Evolutionary conservation across 2,329 filamentous ascomycete species (phyloP).

Genomic region (Ophiostoma perfectum): DNA sequence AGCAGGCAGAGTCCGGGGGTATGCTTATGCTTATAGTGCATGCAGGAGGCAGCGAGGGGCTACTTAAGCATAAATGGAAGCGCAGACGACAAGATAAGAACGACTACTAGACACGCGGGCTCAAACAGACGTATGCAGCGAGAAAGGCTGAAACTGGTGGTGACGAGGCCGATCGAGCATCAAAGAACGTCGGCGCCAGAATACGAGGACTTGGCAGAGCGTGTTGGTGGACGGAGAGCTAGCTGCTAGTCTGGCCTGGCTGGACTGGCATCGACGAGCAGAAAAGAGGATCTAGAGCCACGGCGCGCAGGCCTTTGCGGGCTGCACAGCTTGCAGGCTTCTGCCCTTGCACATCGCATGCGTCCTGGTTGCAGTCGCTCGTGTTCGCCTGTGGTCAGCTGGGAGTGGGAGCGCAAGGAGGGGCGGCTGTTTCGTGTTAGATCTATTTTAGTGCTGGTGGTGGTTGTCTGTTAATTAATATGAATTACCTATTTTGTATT

Average conservation of each 20-base stretch:
- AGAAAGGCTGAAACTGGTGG: constrained; percentile 8
- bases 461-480: no score
- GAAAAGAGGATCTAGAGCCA: neutral
- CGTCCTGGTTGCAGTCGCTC: constrained; percentile 12
- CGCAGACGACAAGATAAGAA: neutral
- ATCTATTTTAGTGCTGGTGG: neutral
- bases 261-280: neutral
- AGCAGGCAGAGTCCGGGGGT: neutral
- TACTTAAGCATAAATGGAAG: neutral
- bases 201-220: neutral
- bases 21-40: neutral
- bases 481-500: no score
- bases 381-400: constrained; percentile 10
- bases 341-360: neutral
- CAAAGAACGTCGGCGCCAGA: neutral
- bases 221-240: neutral
- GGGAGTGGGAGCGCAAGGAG: neutral
- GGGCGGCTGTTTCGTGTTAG: neutral
- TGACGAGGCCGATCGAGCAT: neutral
- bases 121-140: neutral
- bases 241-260: neutral
- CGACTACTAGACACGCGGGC: neutral
- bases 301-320: neutral
- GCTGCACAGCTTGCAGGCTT: neutral
- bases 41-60: neutral